These are phyloP conservation scores for Astraeus odoratus DNA, from an alignment of 768 basidiomycete genomes.

Conservation along the genomic window DNA sequence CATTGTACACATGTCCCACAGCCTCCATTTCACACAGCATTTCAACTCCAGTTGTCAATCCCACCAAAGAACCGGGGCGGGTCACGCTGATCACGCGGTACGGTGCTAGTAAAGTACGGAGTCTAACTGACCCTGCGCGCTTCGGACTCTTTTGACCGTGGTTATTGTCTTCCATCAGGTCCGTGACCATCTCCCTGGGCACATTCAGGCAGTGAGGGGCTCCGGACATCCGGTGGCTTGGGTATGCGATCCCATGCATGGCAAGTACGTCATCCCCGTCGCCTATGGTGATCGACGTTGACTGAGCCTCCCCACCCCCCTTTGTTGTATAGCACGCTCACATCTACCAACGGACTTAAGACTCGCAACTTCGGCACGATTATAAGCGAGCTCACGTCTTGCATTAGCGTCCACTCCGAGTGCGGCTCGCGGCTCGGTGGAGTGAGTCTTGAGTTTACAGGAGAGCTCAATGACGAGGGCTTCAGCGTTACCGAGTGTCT, in stretches of 20 bases:
- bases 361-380: slow-evolving; percentile 87
- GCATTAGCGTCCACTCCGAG: slow-evolving; percentile 71
- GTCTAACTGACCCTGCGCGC: background rate
- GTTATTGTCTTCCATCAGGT: slow-evolving; percentile 42
- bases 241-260: slow-evolving; percentile 98
- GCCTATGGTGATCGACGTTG: slow-evolving; percentile 1
- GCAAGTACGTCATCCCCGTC: slow-evolving; percentile 60
- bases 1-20: background rate
- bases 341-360: slow-evolving; percentile 75
- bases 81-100: slow-evolving; percentile 92
- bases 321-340: slow-evolving; percentile 63
- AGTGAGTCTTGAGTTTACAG: slow-evolving; percentile 88
- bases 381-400: slow-evolving; percentile 78
- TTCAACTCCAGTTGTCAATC: slow-evolving; percentile 66
- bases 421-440: slow-evolving; percentile 72
- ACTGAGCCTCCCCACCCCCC: background rate
- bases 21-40: background rate
- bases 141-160: background rate
- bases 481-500: slow-evolving; percentile 95
- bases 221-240: slow-evolving; percentile 87
- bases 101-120: slow-evolving; percentile 72
- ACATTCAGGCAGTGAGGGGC: slow-evolving; percentile 74
- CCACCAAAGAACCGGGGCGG: slow-evolving; percentile 71
- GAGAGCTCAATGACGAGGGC: slow-evolving; percentile 84
- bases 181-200: slow-evolving; percentile 62